These are phyloP conservation scores for Panicum virgatum DNA, from an alignment of 202 grass and related monocot genomes.

Conservation along the genomic window DNA sequence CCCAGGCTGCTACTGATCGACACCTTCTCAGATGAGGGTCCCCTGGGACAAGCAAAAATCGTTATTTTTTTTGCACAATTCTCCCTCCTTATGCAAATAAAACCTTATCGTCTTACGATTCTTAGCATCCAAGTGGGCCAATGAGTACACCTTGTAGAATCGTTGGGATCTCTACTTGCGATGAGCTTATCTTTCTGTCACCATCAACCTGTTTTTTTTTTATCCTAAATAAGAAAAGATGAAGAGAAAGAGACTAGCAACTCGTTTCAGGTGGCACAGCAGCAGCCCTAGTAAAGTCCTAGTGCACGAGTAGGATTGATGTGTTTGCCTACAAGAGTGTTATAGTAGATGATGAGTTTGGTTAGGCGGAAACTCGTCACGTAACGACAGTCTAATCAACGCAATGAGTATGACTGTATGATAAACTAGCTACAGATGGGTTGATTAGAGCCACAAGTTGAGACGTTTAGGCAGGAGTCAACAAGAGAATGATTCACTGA, in stretches of 20 bases:
- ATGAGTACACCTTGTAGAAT: slow-evolving; percentile 13
- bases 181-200: slow-evolving; percentile 16
- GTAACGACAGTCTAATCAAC: slow-evolving; percentile 1
- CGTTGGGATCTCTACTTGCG: background rate
- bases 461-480: background rate
- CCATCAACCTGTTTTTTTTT: background rate
- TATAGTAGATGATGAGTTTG: slow-evolving; percentile 26
- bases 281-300: background rate
- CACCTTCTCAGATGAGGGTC: background rate
- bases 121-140: slow-evolving; percentile 18
- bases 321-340: background rate
- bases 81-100: too few species aligned
- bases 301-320: slow-evolving; percentile 5
- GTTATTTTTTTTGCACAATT: background rate
- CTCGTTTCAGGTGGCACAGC: background rate
- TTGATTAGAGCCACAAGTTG: slow-evolving; percentile 29
- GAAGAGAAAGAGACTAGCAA: background rate
- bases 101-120: too few species aligned
- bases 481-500: slow-evolving; percentile 15
- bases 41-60: slow-evolving; percentile 29
- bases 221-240: background rate
- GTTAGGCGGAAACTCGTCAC: background rate
- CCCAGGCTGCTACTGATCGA: background rate
- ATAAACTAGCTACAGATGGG: slow-evolving; percentile 20
- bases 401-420: background rate